A percentile compares a stretch with the other conserved stretches of the same genome.
These are phyloP conservation scores for Penicillium pancosmium DNA, from an alignment of 495 filamentous ascomycete species.

Conservation along the genomic window DNA sequence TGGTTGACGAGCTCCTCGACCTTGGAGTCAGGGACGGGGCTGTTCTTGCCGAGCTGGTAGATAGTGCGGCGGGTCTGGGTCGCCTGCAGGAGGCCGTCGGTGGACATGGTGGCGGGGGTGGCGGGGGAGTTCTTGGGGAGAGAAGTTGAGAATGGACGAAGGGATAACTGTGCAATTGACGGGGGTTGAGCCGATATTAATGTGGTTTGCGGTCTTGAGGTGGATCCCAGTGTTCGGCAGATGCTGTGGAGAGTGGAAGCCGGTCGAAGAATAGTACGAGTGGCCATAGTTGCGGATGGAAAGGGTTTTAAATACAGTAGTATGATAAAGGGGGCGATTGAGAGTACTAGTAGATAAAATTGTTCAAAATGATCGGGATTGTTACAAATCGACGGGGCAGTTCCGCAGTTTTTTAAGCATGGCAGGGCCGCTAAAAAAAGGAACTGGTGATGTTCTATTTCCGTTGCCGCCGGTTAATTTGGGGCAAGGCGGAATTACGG, in stretches of 20 bases:
- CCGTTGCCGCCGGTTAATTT: not conserved
- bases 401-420: conserved; percentile 1
- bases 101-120: conserved; percentile 22
- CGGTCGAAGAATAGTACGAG: conserved; percentile 16
- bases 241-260: conserved; percentile 19
- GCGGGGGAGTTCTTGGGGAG: conserved; percentile 38
- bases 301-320: not conserved
- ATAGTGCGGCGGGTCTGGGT: conserved; percentile 51
- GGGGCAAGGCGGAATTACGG: not conserved
- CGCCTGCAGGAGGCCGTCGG: conserved; percentile 40
- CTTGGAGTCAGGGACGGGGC: conserved; percentile 49
- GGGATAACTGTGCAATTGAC: conserved; percentile 29
- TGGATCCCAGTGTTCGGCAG: conserved; percentile 19
- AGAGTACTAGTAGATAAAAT: not conserved
- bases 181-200: conserved; percentile 12
- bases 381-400: conserved; percentile 2
- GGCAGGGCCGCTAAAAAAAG: not conserved
- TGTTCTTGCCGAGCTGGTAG: conserved; percentile 49
- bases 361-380: not conserved
- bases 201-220: conserved; percentile 3
- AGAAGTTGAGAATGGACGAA: conserved; percentile 65
- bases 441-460: not conserved
- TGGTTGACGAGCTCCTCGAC: conserved; percentile 53
- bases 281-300: conserved; percentile 12
- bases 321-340: not conserved